A percentile compares a stretch with the other conserved stretches of the same genome.
These are phyloP conservation scores for Camellia lanceoleosa DNA, from an alignment of 148 eudicot species.

Conservation along the genomic window DNA sequence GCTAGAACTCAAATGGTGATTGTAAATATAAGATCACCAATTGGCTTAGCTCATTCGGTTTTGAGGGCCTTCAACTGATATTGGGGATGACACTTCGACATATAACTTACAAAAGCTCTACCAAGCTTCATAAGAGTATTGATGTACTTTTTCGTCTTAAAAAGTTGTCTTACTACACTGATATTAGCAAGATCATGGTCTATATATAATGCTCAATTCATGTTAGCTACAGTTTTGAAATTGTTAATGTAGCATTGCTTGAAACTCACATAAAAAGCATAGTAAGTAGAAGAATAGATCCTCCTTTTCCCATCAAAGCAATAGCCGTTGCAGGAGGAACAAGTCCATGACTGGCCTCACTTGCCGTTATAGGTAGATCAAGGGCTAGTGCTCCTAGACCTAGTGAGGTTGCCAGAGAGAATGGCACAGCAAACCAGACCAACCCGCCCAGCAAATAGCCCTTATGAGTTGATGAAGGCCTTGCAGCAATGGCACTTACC, in stretches of 20 bases:
- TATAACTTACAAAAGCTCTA: too few species aligned
- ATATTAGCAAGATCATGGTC: too few species aligned
- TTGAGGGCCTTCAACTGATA: too few species aligned
- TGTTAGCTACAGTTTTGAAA: too few species aligned
- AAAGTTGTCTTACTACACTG: too few species aligned
- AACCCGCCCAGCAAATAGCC: conserved; percentile 89
- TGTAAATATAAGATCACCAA: too few species aligned
- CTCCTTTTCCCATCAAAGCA: conserved; percentile 89
- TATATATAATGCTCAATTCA: too few species aligned
- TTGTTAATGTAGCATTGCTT: neutral
- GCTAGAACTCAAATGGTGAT: too few species aligned
- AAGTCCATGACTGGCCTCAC: conserved; percentile 79
- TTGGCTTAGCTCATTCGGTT: too few species aligned
- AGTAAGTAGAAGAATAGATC: conserved; percentile 80
- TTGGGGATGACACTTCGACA: too few species aligned
- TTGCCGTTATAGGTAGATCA: conserved; percentile 78
- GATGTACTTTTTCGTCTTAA: too few species aligned
- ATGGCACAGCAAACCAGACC: conserved; percentile 96
- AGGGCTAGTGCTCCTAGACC: conserved; percentile 93
- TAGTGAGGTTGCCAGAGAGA: conserved; percentile 81
- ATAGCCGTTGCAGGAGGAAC: conserved; percentile 96
- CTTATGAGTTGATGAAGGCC: conserved; percentile 93
- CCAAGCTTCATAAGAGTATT: too few species aligned
- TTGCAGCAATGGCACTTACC: conserved; percentile 97
- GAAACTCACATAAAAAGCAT: conserved; percentile 88